These are phyloP conservation scores for Quercus suber DNA, from an alignment of 306 rosid genomes.

Conservation along the genomic window DNA sequence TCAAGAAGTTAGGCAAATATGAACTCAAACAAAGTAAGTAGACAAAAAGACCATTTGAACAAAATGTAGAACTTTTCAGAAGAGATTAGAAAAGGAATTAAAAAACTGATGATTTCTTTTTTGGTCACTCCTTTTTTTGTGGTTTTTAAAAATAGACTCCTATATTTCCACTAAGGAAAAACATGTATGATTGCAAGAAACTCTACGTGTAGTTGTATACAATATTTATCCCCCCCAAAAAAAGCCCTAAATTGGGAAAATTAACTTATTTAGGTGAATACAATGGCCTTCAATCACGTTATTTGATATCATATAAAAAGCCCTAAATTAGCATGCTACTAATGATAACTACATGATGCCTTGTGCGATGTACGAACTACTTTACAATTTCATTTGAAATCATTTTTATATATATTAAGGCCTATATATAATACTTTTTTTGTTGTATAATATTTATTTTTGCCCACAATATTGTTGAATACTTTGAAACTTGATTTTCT, in stretches of 20 bases:
- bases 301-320: background rate
- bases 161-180: background rate
- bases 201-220: background rate
- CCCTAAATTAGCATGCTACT: background rate
- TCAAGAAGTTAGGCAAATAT: background rate
- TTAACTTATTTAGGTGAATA: background rate
- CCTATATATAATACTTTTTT: no score
- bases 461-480: no score
- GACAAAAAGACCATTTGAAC: background rate
- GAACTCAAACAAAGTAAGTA: background rate
- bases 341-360: background rate
- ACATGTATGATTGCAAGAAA: background rate
- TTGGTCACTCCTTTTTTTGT: no score
- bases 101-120: background rate
- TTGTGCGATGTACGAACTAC: fast-evolving
- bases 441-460: no score
- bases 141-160: no score
- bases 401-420: no score
- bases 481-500: no score
- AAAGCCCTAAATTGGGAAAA: background rate
- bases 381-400: no score
- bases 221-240: no score
- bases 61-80: background rate
- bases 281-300: background rate
- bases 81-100: background rate